Base-by-base conservation (phyloP, 176 grass and related monocot species). In the Cymbopogon citratus region DNA sequence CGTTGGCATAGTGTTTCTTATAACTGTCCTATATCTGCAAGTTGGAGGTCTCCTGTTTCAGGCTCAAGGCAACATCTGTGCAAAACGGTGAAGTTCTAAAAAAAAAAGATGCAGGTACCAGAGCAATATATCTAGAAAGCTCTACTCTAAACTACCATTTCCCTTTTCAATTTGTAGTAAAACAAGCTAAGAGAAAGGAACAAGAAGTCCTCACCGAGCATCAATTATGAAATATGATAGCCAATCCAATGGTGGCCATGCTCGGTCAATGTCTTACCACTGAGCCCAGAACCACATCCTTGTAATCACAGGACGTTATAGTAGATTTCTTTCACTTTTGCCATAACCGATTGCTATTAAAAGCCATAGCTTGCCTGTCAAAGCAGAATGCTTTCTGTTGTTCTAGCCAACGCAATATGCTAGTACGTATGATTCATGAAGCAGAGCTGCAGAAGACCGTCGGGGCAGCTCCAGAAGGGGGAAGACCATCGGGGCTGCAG, bases 191-290 rank as follows among this genome's bases (percentile, higher is more conserved):
- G 31, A 1, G 33, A 63, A 77, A 61, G 8, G 4, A 74, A 71
- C 24, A 36, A 28, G 66, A 2, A 19, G 19, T 80, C 80, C 88
- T 89, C 64, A 98, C 95, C 86, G 38, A 39, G 92, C 95, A 98
- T 98, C 35, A 90, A 98, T 73, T 76, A 68, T 12, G 95, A 98
- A 87, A 98, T 92, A 82, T 98, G 92, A 57, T 86, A 98, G 6
- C 92, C 95, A 86, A 98, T 91, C 95, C 95, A 98, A 18, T 94
- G 95, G 62, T 98, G 92, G 1, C 90, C 90, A 81, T 91, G 78
- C 59, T 91, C 90, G n/a, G 86, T 91, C 75, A 98, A 51, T 66
- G 95, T 91, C 76, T 98, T 92, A 7, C 5, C 35, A 36, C 35
- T 36, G 6, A 36, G 35, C 35, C 35, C 4, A 36, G 35, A 36